These are phyloP conservation scores for Talaromyces adpressus DNA, from an alignment of 495 filamentous ascomycete species.

Conservation along the genomic window DNA sequence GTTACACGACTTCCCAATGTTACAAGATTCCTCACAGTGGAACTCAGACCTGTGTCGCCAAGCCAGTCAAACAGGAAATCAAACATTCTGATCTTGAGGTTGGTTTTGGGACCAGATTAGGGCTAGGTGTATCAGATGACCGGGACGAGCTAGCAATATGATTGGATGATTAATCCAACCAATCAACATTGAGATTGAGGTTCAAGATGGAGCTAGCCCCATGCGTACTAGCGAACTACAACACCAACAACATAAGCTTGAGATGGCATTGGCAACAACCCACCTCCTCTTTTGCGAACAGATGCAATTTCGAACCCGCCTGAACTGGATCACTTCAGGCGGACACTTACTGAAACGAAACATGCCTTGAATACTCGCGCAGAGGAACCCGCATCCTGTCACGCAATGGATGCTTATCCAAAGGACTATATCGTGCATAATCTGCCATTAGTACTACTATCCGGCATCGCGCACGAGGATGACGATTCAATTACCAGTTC, in stretches of 20 bases:
- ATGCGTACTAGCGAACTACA: neutral
- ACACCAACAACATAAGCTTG: neutral
- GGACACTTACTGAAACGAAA: neutral
- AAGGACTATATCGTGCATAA: slow-evolving; percentile 73
- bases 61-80: too few relatives aligned
- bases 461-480: slow-evolving; percentile 51
- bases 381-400: slow-evolving; percentile 21
- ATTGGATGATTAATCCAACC: neutral
- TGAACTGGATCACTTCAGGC: neutral
- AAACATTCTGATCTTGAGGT: too few relatives aligned
- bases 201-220: neutral
- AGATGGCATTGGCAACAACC: neutral
- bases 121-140: too few relatives aligned
- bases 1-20: too few relatives aligned
- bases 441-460: slow-evolving; percentile 70
- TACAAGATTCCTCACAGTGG: too few relatives aligned
- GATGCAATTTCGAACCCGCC: neutral
- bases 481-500: neutral
- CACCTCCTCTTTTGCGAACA: neutral
- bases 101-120: too few relatives aligned
- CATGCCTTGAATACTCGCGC: slow-evolving; percentile 33
- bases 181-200: neutral
- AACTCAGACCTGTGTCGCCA: too few relatives aligned
- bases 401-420: slow-evolving; percentile 82
- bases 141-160: too few relatives aligned